Evolutionary conservation across 2,329 filamentous ascomycete species (phyloP), one percentile per base, ranked within the genome.

Genomic region (Talaromyces sp.): DNA sequence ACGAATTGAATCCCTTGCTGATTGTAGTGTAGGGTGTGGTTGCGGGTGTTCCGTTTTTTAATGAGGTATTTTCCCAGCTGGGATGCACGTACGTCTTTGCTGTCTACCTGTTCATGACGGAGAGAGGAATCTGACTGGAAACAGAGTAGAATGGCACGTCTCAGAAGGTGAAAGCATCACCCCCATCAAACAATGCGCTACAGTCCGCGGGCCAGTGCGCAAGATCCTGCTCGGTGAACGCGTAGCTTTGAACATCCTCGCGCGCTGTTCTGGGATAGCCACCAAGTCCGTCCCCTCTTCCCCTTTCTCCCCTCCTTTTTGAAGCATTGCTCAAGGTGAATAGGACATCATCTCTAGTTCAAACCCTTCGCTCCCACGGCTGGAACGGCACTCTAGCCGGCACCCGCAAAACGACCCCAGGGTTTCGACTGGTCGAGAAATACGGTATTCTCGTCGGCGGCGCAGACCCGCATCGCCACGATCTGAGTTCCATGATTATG

Each of bases 391-490:
- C 89, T 2, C 82, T 99, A n/a, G 94, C 95, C 0, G 95, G 95
- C 50, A 99, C 95, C 54, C 86, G 95, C 74, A 99, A 99, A 83
- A 99, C 95, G 0, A 99, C 95, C 0, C 95, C 95, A 0, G 95
- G 95, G 0, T 99, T 98, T 81, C 85, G 95, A 11, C 82, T 98
- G 4, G 93, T 98, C 10, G 95, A 99, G 79, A 99, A 99, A 81
- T 99, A 99, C 78, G 95, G 93, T 70, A 97, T 99, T 90, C 82
- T 97, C 24, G 90, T 96, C 16, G 95, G 94, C 64, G 95, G 95
- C 11, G 93, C 92, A 16, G 95, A 99, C 79, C 87, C 89, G 2
- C 95, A 99, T 78, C 84, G 95, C 37, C 92, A 97, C 79, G 95
- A 99, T 76, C 83, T 99, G 64, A 91, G 88, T 76, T 87, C 89